Evolutionary conservation across 768 basidiomycete genomes (phyloP).

Genomic region (Trametes villosa): DNA sequence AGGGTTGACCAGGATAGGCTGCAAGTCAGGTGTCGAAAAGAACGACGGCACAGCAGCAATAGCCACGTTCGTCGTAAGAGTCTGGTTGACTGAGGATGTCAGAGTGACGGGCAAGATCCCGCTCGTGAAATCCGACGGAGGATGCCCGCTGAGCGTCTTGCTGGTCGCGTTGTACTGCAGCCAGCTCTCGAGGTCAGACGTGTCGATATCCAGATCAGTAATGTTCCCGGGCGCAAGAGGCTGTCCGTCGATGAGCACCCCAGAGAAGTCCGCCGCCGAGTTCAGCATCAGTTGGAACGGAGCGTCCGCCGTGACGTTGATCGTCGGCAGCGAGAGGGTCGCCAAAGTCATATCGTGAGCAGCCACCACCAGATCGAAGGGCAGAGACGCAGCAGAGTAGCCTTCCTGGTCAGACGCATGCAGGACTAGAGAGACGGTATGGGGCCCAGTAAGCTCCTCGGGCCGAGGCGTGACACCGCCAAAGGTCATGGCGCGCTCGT

Average conservation of each 20-base stretch:
- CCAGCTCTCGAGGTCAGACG: constrained; percentile 58
- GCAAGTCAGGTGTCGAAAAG: constrained; percentile 63
- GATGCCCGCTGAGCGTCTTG: constrained; percentile 65
- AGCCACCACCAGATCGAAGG: constrained; percentile 71
- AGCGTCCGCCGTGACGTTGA: constrained; percentile 70
- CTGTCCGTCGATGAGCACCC: constrained; percentile 64
- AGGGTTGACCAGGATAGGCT: constrained; percentile 57
- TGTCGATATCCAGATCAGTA: constrained; percentile 58
- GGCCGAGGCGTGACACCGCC: constrained; percentile 73
- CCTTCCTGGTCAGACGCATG: constrained; percentile 76
- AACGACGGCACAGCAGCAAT: constrained; percentile 73
- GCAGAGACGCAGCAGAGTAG: constrained; percentile 60
- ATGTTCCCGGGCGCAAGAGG: constrained; percentile 64
- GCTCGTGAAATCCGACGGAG: constrained; percentile 50
- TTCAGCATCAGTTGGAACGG: constrained; percentile 55
- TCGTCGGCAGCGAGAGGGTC: constrained; percentile 53
- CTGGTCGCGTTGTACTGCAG: constrained; percentile 59
- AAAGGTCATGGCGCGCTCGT: constrained; percentile 69
- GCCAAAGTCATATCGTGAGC: constrained; percentile 65
- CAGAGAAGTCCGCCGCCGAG: constrained; percentile 62
- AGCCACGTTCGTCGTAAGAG: constrained; percentile 62
- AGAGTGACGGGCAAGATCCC: constrained; percentile 63
- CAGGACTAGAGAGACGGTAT: constrained; percentile 55
- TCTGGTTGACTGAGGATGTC: constrained; percentile 68
- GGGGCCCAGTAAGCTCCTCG: constrained; percentile 42